These are phyloP conservation scores for Skeletonema potamos DNA, from an alignment of 108 stramenopile genomes.

Conservation along the genomic window DNA sequence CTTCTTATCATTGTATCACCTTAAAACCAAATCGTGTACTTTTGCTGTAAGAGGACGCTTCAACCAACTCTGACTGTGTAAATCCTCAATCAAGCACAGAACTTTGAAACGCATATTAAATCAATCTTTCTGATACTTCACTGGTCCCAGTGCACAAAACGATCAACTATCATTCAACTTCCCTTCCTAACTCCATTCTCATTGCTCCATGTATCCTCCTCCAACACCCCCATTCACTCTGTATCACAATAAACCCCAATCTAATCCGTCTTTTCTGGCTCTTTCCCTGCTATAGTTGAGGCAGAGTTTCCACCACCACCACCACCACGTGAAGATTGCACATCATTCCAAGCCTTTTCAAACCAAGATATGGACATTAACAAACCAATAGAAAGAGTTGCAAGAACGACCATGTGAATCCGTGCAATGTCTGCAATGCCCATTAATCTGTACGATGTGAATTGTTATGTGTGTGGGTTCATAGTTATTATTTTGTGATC, in stretches of 20 bases:
- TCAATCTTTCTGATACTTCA: too few species aligned
- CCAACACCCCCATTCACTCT: too few species aligned
- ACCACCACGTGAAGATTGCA: slow-evolving; percentile 37
- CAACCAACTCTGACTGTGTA: too few species aligned
- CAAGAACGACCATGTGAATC: slow-evolving; percentile 86
- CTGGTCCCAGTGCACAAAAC: too few species aligned
- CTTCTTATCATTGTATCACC: too few species aligned
- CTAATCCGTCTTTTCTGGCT: slow-evolving; percentile 58
- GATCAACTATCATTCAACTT: too few species aligned
- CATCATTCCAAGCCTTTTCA: slow-evolving; percentile 76
- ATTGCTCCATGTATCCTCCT: too few species aligned
- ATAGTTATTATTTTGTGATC: background rate
- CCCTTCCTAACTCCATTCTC: too few species aligned
- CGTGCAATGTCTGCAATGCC: slow-evolving; percentile 67
- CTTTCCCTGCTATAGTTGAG: background rate
- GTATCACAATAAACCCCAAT: background rate
- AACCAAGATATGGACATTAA: slow-evolving; percentile 77
- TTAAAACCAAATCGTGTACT: too few species aligned
- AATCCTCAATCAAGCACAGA: too few species aligned
- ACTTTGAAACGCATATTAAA: too few species aligned
- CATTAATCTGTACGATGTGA: slow-evolving; percentile 17
- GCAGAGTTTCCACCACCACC: slow-evolving; percentile 6
- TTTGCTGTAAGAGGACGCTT: too few species aligned
- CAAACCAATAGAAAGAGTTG: slow-evolving; percentile 65
- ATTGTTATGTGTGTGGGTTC: background rate